Percentiles rank a stretch among this genome's conserved stretches.
These are phyloP conservation scores for Odonthalia washingtoniensis DNA, from an alignment of 31 red algal genomes.

Conservation along the genomic window DNA sequence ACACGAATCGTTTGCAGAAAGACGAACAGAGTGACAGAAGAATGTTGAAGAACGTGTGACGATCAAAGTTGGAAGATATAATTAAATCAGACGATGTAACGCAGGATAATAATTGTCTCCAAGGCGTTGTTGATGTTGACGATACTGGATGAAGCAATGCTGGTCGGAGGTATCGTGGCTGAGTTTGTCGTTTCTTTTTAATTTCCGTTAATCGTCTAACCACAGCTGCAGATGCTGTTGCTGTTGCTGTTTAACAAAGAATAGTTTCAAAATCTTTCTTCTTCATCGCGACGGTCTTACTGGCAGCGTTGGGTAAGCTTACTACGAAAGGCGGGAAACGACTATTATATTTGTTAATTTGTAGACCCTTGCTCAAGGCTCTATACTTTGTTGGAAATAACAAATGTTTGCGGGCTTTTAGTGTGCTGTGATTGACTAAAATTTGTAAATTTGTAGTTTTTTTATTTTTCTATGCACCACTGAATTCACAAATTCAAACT, in stretches of 20 bases:
- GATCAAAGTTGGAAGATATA: not conserved
- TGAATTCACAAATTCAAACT: no score
- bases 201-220: not conserved
- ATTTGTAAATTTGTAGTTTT: not conserved
- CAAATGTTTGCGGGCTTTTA: not conserved
- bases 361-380: not conserved
- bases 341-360: not conserved
- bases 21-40: slow-evolving; percentile 21
- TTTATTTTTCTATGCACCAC: not conserved
- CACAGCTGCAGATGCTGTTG: not conserved
- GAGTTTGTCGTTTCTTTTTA: not conserved
- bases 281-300: not conserved
- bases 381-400: not conserved
- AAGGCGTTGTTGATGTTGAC: not conserved
- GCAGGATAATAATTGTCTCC: not conserved
- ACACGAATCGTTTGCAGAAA: no score
- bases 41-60: not conserved
- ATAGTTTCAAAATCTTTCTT: not conserved
- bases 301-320: no score
- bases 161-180: not conserved
- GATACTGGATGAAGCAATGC: not conserved
- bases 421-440: not conserved
- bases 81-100: not conserved
- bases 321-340: not conserved
- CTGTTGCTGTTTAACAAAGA: not conserved